Evolutionary conservation across 805 yeast species (phyloP), one percentile per base, ranked within the genome.

Genomic region (Pichia gijzeniarum): DNA sequence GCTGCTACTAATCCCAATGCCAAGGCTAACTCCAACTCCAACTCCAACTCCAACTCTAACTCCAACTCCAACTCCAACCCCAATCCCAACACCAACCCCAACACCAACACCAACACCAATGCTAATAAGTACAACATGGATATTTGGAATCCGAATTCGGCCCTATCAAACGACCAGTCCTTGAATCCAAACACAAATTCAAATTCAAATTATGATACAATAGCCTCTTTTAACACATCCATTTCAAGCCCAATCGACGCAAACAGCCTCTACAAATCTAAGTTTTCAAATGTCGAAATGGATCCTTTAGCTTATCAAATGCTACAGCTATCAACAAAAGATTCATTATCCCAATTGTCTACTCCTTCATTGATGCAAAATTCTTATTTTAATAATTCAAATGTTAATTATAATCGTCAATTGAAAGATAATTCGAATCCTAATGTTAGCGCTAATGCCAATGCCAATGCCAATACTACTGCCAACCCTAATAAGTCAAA

Each of bases 301-400:
- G 63, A 59, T 40, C 53, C 58, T n/a, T 43, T 59, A 45, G 51
- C 62, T 6, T 47, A 50, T 28, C 63, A 59, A 35, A 40, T 59
- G 41, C 43, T 59, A 56, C 55, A 57, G n/a, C 35, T 59, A 43
- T 49, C 52, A 34, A 33, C 54, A 9, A 48, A 52, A 13, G 44
- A 49, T 19, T 33, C 53, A 6, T 13, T 37, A 17, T 50, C 53
- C 12, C 51, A 48, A 25, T 16, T 44, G 35, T n/a, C 50, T 4
- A 35, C 49, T 8, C 45, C 45, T 38, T 28, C 48, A 41, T 30
- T 41, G 41, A 45, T 37, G 5, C 48, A 45, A 45, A 45, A 41
- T 34, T 19, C 48, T 12, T 45, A 36, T 38, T 45, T 45, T 21
- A n/a, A 8, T 32, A 45, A 45, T 40, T 45, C 48, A 21, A 44